Conservation (phyloP, 352 stramenopile species). For the Phytopythium vexans region DNA sequence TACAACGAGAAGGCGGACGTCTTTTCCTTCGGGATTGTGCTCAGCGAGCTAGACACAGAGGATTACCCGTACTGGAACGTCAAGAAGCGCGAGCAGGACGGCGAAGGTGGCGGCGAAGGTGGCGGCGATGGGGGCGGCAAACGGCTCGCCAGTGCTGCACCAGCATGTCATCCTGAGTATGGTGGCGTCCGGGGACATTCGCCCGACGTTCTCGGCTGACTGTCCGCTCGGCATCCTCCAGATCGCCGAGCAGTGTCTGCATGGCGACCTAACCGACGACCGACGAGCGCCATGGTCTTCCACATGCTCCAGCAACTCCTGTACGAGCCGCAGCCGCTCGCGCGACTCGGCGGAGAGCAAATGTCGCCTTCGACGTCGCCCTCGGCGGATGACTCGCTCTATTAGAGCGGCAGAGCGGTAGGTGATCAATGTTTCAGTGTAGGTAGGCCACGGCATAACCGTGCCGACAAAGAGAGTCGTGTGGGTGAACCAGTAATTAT, state of each 20-base stretch:
- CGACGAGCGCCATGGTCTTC: conserved; percentile 50
- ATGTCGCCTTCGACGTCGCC: conserved; percentile 1
- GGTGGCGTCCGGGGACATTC: conserved; percentile 44
- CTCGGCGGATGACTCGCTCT: conserved; percentile 2
- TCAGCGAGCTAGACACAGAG: conserved; percentile 52
- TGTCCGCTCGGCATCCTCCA: conserved; percentile 50
- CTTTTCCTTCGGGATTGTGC: conserved; percentile 50
- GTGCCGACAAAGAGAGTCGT: no score
- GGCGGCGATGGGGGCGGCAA: background rate
- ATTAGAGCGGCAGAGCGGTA: background rate
- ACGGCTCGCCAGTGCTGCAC: conserved; percentile 13
- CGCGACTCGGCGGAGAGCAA: background rate
- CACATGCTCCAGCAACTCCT: conserved; percentile 46
- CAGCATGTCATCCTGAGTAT: conserved; percentile 57
- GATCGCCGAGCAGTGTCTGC: conserved; percentile 42
- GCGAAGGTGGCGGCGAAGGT: background rate
- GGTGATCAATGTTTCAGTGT: background rate
- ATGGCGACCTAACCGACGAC: conserved; percentile 41
- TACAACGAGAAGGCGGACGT: conserved; percentile 53
- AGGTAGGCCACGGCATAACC: no score
- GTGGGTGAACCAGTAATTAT: no score
- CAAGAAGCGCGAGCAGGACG: conserved; percentile 25
- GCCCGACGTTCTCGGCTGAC: conserved; percentile 45
- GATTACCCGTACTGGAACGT: conserved; percentile 62
- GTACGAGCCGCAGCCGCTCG: conserved; percentile 6